Percentiles rank a stretch among this genome's conserved stretches.
These are phyloP conservation scores for Russula earlei DNA, from an alignment of 768 basidiomycete genomes.

Conservation along the genomic window DNA sequence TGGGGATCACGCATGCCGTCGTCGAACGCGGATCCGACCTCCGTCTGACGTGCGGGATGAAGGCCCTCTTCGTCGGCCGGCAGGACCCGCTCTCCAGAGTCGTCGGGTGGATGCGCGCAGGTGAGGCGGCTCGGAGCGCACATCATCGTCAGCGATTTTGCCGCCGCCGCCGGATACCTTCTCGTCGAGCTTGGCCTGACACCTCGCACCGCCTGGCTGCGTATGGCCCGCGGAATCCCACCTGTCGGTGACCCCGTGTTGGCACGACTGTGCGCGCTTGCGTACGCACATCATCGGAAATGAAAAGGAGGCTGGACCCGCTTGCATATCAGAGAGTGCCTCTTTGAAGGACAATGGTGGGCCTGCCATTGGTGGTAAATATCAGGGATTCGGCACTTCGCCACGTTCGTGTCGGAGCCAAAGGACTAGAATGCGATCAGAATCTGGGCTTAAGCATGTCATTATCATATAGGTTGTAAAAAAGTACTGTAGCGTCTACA, in stretches of 20 bases:
- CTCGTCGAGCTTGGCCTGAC: slow-evolving; percentile 5
- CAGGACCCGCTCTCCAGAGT: slow-evolving; percentile 11
- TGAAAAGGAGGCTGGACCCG: not conserved
- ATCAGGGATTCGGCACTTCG: too few species aligned
- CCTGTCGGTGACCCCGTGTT: slow-evolving; percentile 2
- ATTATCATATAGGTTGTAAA: slow-evolving; percentile 5
- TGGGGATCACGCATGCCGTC: slow-evolving; percentile 9
- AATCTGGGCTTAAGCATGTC: slow-evolving; percentile 8
- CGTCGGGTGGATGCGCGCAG: slow-evolving; percentile 14
- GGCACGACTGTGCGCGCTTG: not conserved
- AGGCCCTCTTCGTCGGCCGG: slow-evolving; percentile 6
- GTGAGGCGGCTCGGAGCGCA: not conserved
- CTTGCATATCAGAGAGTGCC: too few species aligned
- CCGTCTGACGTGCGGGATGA: not conserved
- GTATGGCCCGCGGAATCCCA: slow-evolving; percentile 7
- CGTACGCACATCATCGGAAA: not conserved
- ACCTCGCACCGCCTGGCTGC: slow-evolving; percentile 8
- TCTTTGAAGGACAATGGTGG: too few species aligned
- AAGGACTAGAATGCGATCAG: not conserved
- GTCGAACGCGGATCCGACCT: not conserved
- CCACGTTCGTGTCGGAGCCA: not conserved
- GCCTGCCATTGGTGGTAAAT: too few species aligned
- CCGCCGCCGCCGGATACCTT: slow-evolving; percentile 10
- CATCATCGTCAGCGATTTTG: slow-evolving; percentile 5
- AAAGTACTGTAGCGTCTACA: too few species aligned